Evolutionary conservation across 2,329 filamentous ascomycete species (phyloP), one percentile per base, ranked within the genome.

Genomic region (Whalleya microplaca): DNA sequence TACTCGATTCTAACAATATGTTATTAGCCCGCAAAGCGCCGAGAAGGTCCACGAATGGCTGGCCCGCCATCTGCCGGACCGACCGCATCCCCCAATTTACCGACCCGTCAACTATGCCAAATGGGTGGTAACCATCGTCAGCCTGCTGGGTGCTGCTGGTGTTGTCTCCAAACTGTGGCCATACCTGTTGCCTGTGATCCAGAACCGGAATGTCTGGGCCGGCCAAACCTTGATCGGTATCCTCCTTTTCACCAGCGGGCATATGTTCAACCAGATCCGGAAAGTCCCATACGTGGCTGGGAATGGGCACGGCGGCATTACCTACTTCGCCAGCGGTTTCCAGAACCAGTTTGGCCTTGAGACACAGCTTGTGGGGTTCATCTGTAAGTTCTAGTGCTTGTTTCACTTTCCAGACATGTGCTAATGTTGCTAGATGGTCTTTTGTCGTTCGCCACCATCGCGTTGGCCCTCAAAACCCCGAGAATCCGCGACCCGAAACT

Each of bases 181-280:
- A 5, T 96, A 93, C 68, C 69, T 97, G 12, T 71, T 94, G 10
- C 94, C 94, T 2, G 69, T 97, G 57, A 73, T 97, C 37, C 91
- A 92, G 74, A 97, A 89, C 79, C 89, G 94, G 66, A 98, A 96
- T 69, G 77, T 98, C 18, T 99, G 95, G 95, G 93, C 94, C 21
- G 91, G 90, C 20, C 76, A 96, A 68, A 96, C 90, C 74, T 79
- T 99, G 65, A 92, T 98, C 68, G 82, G 87, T 14, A 93, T 99
- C 61, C 84, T 99, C 42, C 81, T 97, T 55, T 99, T 98, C 77
- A 97, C 90, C 45, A 95, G 90, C 67, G 96, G 95, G 41, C 93
- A 98, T 76, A 99, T 99, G 96, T 99, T 96, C 83, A 99, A 98
- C 75, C 93, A 97, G 71, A 99, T 99, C 71, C 86, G 96, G 66